These are phyloP conservation scores for Eragrostis tef DNA, from an alignment of 202 grass and related monocot species.

Conservation along the genomic window DNA sequence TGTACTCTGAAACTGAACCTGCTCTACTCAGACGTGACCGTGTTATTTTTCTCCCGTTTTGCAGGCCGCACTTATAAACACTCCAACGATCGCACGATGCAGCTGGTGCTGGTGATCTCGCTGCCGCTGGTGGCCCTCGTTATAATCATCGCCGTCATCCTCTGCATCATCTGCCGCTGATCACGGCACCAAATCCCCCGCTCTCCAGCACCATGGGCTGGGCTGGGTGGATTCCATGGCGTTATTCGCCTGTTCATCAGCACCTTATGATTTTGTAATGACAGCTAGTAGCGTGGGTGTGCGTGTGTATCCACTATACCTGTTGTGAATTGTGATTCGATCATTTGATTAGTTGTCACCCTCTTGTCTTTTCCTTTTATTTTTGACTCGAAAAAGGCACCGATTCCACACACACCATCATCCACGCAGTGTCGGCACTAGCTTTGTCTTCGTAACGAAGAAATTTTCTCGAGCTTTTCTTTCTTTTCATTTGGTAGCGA, in stretches of 20 bases:
- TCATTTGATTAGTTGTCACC: slow-evolving; percentile 6
- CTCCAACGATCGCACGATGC: slow-evolving; percentile 23
- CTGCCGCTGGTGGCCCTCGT: slow-evolving; percentile 65
- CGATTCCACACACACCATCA: too few relatives aligned
- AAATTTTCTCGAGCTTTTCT: not conserved
- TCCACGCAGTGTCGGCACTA: not conserved
- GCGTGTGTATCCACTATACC: slow-evolving; percentile 14
- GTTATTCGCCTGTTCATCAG: not conserved
- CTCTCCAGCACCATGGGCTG: not conserved
- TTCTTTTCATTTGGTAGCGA: not conserved
- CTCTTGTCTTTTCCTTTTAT: not conserved
- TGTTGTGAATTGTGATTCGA: not conserved
- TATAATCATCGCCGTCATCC: slow-evolving; percentile 60
- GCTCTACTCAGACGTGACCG: not conserved
- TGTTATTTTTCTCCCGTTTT: not conserved
- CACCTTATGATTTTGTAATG: not conserved
- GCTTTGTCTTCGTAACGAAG: slow-evolving; percentile 25
- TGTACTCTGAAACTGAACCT: not conserved
- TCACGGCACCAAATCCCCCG: too few relatives aligned
- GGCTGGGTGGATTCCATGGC: not conserved
- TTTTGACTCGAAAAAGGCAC: not conserved
- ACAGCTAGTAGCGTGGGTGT: not conserved
- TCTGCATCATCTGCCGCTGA: slow-evolving; percentile 64
- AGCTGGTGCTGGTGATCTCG: slow-evolving; percentile 76
- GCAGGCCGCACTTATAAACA: not conserved